Evolutionary conservation across 2,329 filamentous ascomycete genomes (phyloP), one percentile per base, ranked within the genome.

Genomic region (Bipolaris bicolor): DNA sequence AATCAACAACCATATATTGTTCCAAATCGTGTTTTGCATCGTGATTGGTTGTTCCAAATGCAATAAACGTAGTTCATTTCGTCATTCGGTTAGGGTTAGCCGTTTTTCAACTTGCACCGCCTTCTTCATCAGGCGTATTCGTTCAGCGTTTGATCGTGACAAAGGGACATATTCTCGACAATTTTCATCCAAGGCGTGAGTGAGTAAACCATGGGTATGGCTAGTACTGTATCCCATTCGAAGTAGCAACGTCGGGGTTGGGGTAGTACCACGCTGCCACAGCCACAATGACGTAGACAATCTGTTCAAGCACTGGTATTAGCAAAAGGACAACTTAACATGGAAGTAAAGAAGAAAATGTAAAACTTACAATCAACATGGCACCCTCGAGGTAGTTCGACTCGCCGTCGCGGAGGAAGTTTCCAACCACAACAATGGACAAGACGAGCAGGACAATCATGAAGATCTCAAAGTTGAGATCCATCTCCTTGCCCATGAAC

Each of bases 361-460:
- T 6, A 29, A 29, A 7, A 41, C 69, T 62, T 62, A 74, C 70
- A 22, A 97, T 85, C 60, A 91, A 90, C 18, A 97, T 83, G 20
- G 87, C 85, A 1, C 93, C 93, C 74, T 97, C 93, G 2, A 97
- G 83, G 70, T 96, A 97, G 68, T 97, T 96, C 57, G 87, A 91
- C 81, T 95, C 94, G 64, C 91, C 88, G 71, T 97, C 93, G 26
- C 92, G 83, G 52, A 97, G 77, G 75, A 97, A 96, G 67, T 92
- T 91, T 1, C 92, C 91, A 0, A 96, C 91, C 0, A 93, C 92
- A 26, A 97, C 81, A 68, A 97, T 94, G 18, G 91, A 86, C 29
- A 97, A 81, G 52, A 97, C 87, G 10, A 97, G 80, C 63, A 96
- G 82, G 50, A 90, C 85, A 24, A 96, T 84, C 80, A 95, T 91